Evolutionary conservation across 768 basidiomycete species (phyloP), one percentile per base, ranked within the genome.

Genomic region (Trametes villosa): DNA sequence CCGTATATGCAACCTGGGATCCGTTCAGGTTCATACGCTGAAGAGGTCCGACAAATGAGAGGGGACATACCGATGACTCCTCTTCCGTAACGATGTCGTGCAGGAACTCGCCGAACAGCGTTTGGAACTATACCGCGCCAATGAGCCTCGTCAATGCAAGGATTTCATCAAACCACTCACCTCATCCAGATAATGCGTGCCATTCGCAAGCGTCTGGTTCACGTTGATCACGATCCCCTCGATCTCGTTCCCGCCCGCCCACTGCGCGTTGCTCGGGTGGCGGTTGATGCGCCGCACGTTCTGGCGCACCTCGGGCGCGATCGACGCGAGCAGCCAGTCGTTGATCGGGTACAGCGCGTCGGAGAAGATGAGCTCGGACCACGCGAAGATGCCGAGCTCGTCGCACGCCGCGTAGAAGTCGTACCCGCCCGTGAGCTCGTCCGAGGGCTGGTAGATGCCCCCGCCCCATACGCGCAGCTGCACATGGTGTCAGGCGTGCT

Each of bases 201-300:
- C 83, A 55, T 81, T 82, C 18, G 73, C 63, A 11, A 77, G 61
- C 1, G 69, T 72, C 9, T 64, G 58, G 59, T 77, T 78, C 8
- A 76, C 76, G 9, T 27, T 52, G 41, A 77, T 74, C 12, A 80
- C 81, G 42, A 85, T 84, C 0, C 79, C 82, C 65, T 85, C 84
- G 47, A 85, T 84, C 67, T 85, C 83, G 69, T 86, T 86, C 20
- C 84, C 83, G 11, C 82, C 83, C 12, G 84, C 84, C 83, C 85
- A 86, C 54, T 85, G 84, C 2, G 71, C 81, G 63, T 79, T 81
- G 69, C 83, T 85, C 4, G 85, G 83, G 57, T 86, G 84, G 27
- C 75, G 74, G 61, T 85, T 86, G 20, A 84, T 67, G 24, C 85
- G 72, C 22, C 84, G 74, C 2, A 85, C 81, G 57, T 86, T 85